A percentile compares a stretch with the other conserved stretches of the same genome.
Conservation (phyloP, 2,329 filamentous ascomycete genomes). For the Aspergillus intermedius region DNA sequence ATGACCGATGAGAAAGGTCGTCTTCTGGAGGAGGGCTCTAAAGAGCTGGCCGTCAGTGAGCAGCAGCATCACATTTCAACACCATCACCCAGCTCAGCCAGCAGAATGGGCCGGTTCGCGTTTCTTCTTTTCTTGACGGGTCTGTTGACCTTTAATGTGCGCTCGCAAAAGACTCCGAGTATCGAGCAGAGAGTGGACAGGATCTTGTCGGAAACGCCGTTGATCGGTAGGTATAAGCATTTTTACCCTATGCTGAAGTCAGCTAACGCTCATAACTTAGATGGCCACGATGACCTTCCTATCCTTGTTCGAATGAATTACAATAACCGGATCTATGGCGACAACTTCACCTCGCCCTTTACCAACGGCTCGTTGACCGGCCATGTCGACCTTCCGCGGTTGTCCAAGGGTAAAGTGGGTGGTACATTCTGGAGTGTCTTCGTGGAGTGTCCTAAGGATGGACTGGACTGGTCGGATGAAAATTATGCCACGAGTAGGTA, state of each 20-base stretch:
- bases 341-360: constrained; percentile 69
- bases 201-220: constrained; percentile 42
- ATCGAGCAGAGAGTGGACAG: constrained; percentile 36
- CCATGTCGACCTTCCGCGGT: constrained; percentile 74
- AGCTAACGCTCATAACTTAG: constrained; percentile 38
- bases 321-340: constrained; percentile 69
- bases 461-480: constrained; percentile 64
- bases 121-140: constrained; percentile 4
- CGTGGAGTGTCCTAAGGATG: constrained; percentile 66
- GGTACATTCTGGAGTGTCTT: constrained; percentile 94
- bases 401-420: constrained; percentile 59
- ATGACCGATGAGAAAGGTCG: background rate
- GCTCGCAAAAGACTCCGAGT: constrained; percentile 7
- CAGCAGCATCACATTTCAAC: background rate
- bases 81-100: background rate
- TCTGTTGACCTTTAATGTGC: constrained; percentile 3
- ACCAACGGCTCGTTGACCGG: constrained; percentile 59
- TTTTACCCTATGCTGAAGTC: background rate
- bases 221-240: constrained; percentile 37
- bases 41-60: background rate
- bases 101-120: background rate
- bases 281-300: constrained; percentile 85
- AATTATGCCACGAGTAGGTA: constrained; percentile 61
- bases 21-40: background rate
- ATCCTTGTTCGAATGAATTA: constrained; percentile 62